Percentiles rank a stretch among this genome's conserved stretches.
These are phyloP conservation scores for Yamadazyma epiphylla DNA, from an alignment of 1,139 yeast species.

Conservation along the genomic window DNA sequence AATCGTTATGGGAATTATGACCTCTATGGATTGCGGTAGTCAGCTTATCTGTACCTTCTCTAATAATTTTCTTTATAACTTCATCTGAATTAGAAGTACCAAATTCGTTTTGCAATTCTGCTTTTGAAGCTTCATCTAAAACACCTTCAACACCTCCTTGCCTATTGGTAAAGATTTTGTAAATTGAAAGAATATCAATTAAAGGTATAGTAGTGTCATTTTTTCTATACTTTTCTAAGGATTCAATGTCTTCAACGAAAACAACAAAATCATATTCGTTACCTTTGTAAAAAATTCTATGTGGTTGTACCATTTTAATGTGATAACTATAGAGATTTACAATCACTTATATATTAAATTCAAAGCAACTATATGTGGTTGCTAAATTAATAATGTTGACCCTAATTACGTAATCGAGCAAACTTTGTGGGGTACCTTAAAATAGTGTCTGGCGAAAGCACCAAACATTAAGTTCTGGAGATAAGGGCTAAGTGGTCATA, in stretches of 20 bases:
- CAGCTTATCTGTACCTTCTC: slow-evolving; percentile 50
- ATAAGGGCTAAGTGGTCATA: too few species aligned
- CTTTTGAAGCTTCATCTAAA: slow-evolving; percentile 68
- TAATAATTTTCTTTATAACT: slow-evolving; percentile 51
- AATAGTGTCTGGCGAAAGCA: too few species aligned
- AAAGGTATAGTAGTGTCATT: slow-evolving; percentile 57
- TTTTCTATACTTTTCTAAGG: slow-evolving; percentile 44
- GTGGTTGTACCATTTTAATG: slow-evolving; percentile 29
- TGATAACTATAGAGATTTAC: too few species aligned
- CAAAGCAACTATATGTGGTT: too few species aligned
- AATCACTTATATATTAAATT: too few species aligned
- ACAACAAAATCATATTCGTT: slow-evolving; percentile 57
- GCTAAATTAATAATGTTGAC: too few species aligned
- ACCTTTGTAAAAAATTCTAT: slow-evolving; percentile 66
- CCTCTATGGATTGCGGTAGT: slow-evolving; percentile 17
- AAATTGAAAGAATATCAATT: slow-evolving; percentile 60
- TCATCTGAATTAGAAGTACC: slow-evolving; percentile 49
- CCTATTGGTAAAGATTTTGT: slow-evolving; percentile 58
- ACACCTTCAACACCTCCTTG: slow-evolving; percentile 71
- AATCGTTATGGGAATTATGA: slow-evolving; percentile 29
- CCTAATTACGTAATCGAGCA: too few species aligned
- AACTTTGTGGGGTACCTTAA: too few species aligned
- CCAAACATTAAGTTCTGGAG: too few species aligned
- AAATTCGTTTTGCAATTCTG: slow-evolving; percentile 62
- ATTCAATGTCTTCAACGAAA: slow-evolving; percentile 55